These are phyloP conservation scores for Trypanosoma cruzi DNA, from an alignment of 208 protist genomes.

Conservation along the genomic window DNA sequence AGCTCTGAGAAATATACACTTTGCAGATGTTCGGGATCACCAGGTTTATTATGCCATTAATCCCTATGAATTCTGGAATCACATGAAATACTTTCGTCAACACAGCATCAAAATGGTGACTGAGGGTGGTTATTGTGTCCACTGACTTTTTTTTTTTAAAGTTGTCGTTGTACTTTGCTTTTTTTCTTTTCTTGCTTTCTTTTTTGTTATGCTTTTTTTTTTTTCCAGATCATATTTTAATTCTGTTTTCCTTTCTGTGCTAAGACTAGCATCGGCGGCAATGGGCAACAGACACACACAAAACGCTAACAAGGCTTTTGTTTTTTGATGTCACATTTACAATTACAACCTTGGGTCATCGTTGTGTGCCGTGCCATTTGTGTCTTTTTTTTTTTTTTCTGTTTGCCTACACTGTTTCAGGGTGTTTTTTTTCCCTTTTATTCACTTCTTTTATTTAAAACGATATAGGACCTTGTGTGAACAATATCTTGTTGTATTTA, in stretches of 20 bases:
- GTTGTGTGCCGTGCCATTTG: no score
- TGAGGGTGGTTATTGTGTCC: conserved; percentile 46
- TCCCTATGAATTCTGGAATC: conserved; percentile 90
- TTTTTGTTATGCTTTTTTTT: not conserved
- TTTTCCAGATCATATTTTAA: no score
- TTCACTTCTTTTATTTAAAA: not conserved
- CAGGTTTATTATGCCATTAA: conserved; percentile 92
- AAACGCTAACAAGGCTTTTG: no score
- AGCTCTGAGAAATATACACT: conserved; percentile 79
- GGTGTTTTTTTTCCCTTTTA: not conserved
- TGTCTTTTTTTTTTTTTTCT: conserved; percentile 20
- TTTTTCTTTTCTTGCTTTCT: no score
- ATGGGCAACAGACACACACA: no score
- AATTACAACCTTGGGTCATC: not conserved
- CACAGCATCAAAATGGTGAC: conserved; percentile 87
- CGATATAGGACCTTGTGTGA: no score
- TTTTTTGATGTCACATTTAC: no score
- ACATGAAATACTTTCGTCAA: conserved; percentile 84
- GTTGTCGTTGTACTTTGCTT: conserved; percentile 23
- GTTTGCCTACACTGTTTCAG: conserved; percentile 1
- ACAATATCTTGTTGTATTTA: conserved; percentile 5
- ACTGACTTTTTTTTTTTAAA: conserved; percentile 1
- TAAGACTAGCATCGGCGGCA: no score
- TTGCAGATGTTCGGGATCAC: conserved; percentile 87
- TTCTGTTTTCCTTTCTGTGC: no score